phyloP scores from a whole-genome alignment of 495 filamentous ascomycete species.

The Zalerion maritima region DNA sequence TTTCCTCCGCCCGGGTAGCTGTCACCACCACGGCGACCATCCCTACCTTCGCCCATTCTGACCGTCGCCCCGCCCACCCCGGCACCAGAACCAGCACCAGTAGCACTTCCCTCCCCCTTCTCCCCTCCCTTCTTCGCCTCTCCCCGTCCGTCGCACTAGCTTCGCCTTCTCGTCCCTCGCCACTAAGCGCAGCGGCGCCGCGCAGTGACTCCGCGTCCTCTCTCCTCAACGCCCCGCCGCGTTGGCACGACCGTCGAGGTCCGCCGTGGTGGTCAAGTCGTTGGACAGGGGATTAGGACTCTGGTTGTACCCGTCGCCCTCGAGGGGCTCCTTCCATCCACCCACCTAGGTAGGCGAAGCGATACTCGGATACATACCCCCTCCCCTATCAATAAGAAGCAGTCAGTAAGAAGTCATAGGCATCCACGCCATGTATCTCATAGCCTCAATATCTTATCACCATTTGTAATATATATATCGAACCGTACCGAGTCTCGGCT shows the following conservation, averaged over 20 bases:
- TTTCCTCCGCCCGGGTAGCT: slow-evolving; percentile 2
- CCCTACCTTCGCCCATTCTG: slow-evolving; percentile 1
- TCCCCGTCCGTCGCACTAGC: neutral
- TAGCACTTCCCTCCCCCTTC: neutral
- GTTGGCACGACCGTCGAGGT: slow-evolving; percentile 44
- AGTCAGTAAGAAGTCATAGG: too few relatives aligned
- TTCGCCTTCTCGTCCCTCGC: neutral
- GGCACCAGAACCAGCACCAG: slow-evolving; percentile 13
- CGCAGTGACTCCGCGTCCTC: slow-evolving; percentile 1
- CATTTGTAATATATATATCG: too few relatives aligned
- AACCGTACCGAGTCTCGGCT: too few relatives aligned
- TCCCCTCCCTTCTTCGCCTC: neutral
- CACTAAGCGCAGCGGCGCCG: neutral
- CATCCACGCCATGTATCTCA: too few relatives aligned
- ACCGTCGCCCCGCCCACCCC: slow-evolving; percentile 7
- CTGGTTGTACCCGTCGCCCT: slow-evolving; percentile 40
- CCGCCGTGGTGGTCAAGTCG: slow-evolving; percentile 42
- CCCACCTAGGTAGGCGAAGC: too few relatives aligned
- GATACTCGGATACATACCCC: too few relatives aligned
- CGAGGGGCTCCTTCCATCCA: slow-evolving; percentile 36
- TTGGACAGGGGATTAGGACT: slow-evolving; percentile 36
- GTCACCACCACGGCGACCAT: neutral
- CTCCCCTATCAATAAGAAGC: too few relatives aligned
- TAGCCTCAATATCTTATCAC: too few relatives aligned
- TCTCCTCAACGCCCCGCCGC: slow-evolving; percentile 25